Conservation (phyloP, 352 stramenopile genomes). For the Phytophthora europaea region DNA sequence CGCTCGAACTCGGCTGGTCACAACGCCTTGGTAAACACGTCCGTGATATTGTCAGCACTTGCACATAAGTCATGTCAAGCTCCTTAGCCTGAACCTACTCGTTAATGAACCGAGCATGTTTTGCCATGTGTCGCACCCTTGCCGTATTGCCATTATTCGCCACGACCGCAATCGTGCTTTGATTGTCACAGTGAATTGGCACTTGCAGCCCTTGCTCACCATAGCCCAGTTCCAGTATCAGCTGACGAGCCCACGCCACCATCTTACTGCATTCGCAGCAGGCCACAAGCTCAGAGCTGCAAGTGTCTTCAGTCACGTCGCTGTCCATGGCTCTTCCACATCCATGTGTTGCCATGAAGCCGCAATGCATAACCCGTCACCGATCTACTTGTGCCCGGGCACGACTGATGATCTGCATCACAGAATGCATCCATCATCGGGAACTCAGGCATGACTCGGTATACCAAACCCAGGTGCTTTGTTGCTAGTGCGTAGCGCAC, state of each 20-base stretch:
- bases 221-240: neutral
- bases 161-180: slow-evolving; percentile 9
- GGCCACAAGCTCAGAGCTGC: slow-evolving; percentile 2
- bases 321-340: slow-evolving; percentile 5
- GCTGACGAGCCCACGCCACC: neutral
- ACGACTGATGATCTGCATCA: slow-evolving; percentile 11
- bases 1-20: too few relatives aligned
- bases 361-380: slow-evolving; percentile 7
- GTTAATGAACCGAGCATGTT: slow-evolving; percentile 9
- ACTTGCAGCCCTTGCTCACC: neutral
- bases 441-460: neutral
- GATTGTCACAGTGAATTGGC: slow-evolving; percentile 3
- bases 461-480: slow-evolving; percentile 1
- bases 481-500: slow-evolving; percentile 6
- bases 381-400: neutral
- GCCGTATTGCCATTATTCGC: slow-evolving; percentile 10
- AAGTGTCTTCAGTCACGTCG: slow-evolving; percentile 1
- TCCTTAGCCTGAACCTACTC: slow-evolving; percentile 1
- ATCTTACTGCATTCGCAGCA: slow-evolving; percentile 3
- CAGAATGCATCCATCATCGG: slow-evolving; percentile 1
- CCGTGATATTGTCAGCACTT: neutral
- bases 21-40: neutral
- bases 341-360: slow-evolving; percentile 4
- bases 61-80: neutral
- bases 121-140: slow-evolving; percentile 4